phyloP scores from a whole-genome alignment of 352 stramenopile species.

The Pythium monospermum region DNA sequence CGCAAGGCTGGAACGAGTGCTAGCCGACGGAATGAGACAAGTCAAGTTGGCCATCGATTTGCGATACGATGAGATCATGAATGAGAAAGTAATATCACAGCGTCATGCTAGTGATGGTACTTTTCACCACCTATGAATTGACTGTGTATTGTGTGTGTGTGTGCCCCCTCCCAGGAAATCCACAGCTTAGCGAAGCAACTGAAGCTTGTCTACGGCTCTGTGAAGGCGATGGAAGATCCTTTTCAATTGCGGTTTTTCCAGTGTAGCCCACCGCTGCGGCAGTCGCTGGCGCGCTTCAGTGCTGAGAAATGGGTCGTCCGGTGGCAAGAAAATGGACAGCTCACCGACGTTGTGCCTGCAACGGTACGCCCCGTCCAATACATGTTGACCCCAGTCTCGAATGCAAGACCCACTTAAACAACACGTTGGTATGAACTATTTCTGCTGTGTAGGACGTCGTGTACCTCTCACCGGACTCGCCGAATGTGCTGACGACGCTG shows the following conservation, averaged over 20 bases:
- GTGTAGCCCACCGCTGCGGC: slow-evolving; percentile 37
- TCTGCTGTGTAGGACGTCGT: slow-evolving; percentile 39
- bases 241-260: slow-evolving; percentile 66
- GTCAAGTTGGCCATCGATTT: slow-evolving; percentile 63
- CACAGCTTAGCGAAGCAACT: slow-evolving; percentile 71
- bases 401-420: no score
- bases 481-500: slow-evolving; percentile 52
- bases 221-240: slow-evolving; percentile 59
- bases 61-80: slow-evolving; percentile 79
- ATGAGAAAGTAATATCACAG: slow-evolving; percentile 41
- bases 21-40: slow-evolving; percentile 14
- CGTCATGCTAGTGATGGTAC: not conserved
- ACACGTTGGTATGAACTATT: not conserved
- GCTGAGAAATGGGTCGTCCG: slow-evolving; percentile 57
- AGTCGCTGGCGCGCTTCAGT: slow-evolving; percentile 56
- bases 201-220: slow-evolving; percentile 61
- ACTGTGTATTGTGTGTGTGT: not conserved
- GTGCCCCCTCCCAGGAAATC: no score
- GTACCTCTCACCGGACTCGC: slow-evolving; percentile 72
- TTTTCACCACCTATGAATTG: no score
- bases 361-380: slow-evolving; percentile 9
- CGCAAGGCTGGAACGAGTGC: slow-evolving; percentile 28
- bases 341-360: slow-evolving; percentile 33
- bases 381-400: no score
- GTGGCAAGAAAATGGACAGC: slow-evolving; percentile 32